phyloP scores from a whole-genome alignment of 1,139 yeast genomes.

The Sugiyamaella novakii region DNA sequence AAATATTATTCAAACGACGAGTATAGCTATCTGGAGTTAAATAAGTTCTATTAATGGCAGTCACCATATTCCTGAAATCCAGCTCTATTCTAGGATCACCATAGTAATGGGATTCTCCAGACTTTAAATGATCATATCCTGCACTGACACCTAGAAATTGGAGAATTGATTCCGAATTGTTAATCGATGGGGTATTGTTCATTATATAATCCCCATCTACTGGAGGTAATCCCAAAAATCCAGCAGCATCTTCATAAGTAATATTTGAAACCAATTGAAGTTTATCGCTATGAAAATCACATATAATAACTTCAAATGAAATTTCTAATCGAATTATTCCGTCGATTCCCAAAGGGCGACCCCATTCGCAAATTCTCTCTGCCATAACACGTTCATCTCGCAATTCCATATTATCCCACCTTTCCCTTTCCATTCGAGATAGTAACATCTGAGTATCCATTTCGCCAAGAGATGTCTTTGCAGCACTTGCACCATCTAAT shows the following conservation, averaged over 20 bases:
- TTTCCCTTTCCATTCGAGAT: conserved; percentile 37
- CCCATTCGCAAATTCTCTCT: conserved; percentile 55
- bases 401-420: conserved; percentile 18
- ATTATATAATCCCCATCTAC: conserved; percentile 21
- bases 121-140: conserved; percentile 48
- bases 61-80: conserved; percentile 53
- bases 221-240: conserved; percentile 44
- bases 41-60: conserved; percentile 53
- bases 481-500: conserved; percentile 61
- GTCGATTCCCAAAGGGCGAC: conserved; percentile 50
- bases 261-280: conserved; percentile 50
- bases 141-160: conserved; percentile 34
- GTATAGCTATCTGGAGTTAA: conserved; percentile 50
- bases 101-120: conserved; percentile 49
- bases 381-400: conserved; percentile 20
- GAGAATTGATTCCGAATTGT: conserved; percentile 10
- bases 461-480: conserved; percentile 51
- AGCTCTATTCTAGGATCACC: conserved; percentile 52
- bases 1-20: conserved; percentile 49
- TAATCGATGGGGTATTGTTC: background rate
- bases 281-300: conserved; percentile 51
- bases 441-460: conserved; percentile 60
- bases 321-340: conserved; percentile 57
- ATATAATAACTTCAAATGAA: conserved; percentile 57
- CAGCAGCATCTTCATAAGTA: conserved; percentile 38